Conservation (phyloP, 257 asterid species). For the Nicotiana otophora region DNA sequence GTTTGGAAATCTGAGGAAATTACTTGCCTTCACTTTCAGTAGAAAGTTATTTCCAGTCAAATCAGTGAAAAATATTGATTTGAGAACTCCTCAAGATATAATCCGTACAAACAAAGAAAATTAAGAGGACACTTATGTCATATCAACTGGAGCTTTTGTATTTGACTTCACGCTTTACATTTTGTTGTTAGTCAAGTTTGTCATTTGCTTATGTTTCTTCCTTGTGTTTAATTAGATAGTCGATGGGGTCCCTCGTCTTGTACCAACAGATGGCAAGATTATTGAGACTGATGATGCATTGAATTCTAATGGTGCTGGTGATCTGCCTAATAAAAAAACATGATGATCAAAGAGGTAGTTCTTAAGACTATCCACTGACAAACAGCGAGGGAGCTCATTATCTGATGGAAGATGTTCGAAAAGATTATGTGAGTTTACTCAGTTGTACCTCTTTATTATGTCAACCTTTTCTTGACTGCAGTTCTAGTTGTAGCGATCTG, state of each 20-base stretch:
- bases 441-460: neutral
- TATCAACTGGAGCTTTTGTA: neutral
- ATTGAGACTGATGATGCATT: constrained; percentile 23
- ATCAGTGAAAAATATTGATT: neutral
- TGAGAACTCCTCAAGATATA: neutral
- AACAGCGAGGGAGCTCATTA: neutral
- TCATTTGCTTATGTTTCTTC: constrained; percentile 1
- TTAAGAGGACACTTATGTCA: neutral
- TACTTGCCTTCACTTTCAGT: neutral
- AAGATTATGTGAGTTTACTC: neutral
- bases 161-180: neutral
- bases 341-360: constrained; percentile 6
- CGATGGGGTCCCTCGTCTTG: constrained; percentile 70
- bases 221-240: constrained; percentile 28
- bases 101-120: neutral
- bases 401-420: neutral
- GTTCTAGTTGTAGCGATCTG: neutral
- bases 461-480: neutral
- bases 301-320: constrained; percentile 12
- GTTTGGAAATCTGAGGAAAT: neutral
- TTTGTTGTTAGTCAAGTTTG: neutral
- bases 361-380: neutral
- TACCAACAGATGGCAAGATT: constrained; percentile 52
- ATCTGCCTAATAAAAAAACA: constrained; percentile 14
- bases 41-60: neutral